Percentiles rank a stretch among this genome's conserved stretches.
Evolutionary conservation across 352 stramenopile genomes (phyloP).

Genomic region (Peronospora farinosa): DNA sequence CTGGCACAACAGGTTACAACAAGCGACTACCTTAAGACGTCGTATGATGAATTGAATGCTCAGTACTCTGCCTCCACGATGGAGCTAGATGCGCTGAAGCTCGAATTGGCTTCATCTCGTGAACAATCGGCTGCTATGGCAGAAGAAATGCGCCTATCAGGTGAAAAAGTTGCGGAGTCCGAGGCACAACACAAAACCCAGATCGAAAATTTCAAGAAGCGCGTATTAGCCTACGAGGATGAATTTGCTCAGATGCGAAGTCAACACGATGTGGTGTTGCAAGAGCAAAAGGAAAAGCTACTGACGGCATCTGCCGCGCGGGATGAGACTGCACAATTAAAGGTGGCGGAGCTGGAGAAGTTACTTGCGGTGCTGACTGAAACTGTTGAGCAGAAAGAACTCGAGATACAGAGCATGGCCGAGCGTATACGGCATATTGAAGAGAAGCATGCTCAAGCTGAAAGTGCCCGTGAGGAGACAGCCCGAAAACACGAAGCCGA

Average conservation of each 20-base stretch:
- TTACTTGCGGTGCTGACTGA: conserved; percentile 13
- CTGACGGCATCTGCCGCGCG: conserved; percentile 7
- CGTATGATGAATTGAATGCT: conserved; percentile 23
- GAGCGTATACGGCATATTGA: conserved; percentile 11
- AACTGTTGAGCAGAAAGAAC: conserved; percentile 24
- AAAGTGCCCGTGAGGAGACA: conserved; percentile 11
- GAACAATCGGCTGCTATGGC: conserved; percentile 10
- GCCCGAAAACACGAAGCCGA: conserved; percentile 19
- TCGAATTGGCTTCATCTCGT: conserved; percentile 24
- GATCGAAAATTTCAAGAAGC: conserved; percentile 31
- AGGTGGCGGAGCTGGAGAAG: conserved; percentile 25
- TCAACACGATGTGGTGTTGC: conserved; percentile 12
- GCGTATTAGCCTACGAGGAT: conserved; percentile 25
- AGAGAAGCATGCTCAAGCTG: conserved; percentile 13
- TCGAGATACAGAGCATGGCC: conserved; percentile 12
- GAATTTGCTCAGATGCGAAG: conserved; percentile 17
- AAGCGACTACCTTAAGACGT: conserved; percentile 23
- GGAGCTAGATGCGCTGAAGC: conserved; percentile 28
- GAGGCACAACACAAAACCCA: conserved; percentile 24
- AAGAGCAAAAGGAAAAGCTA: conserved; percentile 25
- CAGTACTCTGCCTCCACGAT: conserved; percentile 11
- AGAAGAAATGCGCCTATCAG: conserved; percentile 18
- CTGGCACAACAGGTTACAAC: conserved; percentile 32
- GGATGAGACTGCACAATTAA: conserved; percentile 16
- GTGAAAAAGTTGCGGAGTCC: conserved; percentile 10